Base-by-base conservation (phyloP, 176 grass and related monocot genomes). In the Oryza brachyantha region DNA sequence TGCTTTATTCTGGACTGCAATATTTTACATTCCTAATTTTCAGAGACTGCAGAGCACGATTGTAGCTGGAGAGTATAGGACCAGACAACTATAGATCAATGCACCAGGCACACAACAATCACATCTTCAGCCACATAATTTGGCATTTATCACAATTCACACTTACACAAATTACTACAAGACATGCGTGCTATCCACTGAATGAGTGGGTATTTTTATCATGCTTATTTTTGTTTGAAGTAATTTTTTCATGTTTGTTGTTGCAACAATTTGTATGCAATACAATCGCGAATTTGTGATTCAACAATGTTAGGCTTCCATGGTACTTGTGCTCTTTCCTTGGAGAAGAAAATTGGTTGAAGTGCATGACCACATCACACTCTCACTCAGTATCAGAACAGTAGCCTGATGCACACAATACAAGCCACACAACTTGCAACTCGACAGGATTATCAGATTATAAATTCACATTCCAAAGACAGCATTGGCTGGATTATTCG, bases 61-160 rank as follows among this genome's bases (percentile, higher is more conserved):
- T 38, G 19, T 48, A 48, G 48, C 27, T 61, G 14, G 37, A 11
- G 1, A 17, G 17, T 24, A 10, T 63, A 29, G 59, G 29, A 70
- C 21, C 13, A 22, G 63, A 25, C 1, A 76, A 8, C 17, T 27
- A 21, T 17, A 5, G n/a, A 57, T 57, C 21, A 48, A 19, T 45
- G 70, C n/a, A 41, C 41, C 17, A 3, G 0, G 41, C 66, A 32
- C 52, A 45, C 26, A 6, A 74, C 21, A 68, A 36, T 72, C 26
- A 32, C 41, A 54, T 68, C 65, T 26, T 34, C 61, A 75, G 22
- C 26, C 32, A 31, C 21, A 79, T 80, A 68, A 61, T 75, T 5
- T n/a, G 48, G 7, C 24, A 29, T 5, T 9, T 29, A 70, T 70
- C 8, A 14, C n/a, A n/a, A n/a, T n/a, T n/a, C n/a, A 32, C 26